Evolutionary conservation across 345 rosid species (phyloP).

Genomic region (Eucalyptus lansdowneana): DNA sequence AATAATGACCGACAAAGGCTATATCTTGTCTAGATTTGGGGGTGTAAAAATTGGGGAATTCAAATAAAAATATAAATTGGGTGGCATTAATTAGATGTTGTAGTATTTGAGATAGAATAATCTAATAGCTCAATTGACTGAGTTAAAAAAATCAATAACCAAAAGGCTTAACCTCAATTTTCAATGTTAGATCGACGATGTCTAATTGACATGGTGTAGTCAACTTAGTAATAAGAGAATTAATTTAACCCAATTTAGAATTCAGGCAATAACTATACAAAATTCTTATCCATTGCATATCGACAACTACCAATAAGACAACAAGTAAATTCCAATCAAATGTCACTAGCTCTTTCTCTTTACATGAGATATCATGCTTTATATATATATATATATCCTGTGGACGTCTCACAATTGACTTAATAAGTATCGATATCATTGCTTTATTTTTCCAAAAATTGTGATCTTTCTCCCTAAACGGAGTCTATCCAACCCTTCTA

Average conservation of each 20-base stretch:
- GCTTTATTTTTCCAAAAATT: background rate
- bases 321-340: background rate
- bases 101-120: background rate
- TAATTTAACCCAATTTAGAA: background rate
- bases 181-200: accelerated
- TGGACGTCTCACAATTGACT: background rate
- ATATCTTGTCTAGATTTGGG: background rate
- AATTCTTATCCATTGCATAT: background rate
- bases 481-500: background rate
- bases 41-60: too few relatives aligned
- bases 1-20: background rate
- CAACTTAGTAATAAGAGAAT: background rate
- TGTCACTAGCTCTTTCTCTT: background rate
- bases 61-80: background rate
- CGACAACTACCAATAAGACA: accelerated
- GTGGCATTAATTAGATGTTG: background rate
- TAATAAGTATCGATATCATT: background rate
- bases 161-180: background rate
- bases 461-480: background rate
- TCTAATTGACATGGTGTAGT: accelerated
- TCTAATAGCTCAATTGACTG: background rate
- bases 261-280: background rate
- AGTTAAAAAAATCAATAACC: background rate
- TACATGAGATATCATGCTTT: background rate
- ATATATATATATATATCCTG: background rate